Base-by-base conservation (phyloP, 352 stramenopile species). In the Phytopythium oedochilum region DNA sequence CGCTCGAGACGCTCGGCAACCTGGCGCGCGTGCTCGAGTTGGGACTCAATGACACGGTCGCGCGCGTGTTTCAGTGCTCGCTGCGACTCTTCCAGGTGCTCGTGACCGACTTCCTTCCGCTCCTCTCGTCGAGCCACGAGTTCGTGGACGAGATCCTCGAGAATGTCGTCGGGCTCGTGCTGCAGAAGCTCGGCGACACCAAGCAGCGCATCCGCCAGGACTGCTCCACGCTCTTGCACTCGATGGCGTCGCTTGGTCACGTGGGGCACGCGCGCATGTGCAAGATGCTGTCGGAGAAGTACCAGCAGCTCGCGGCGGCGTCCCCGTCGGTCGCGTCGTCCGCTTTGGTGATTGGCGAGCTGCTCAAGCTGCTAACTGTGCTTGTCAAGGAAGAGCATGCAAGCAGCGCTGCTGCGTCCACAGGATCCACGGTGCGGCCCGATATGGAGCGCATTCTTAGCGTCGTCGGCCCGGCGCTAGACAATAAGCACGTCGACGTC, bases 401-500 rank as follows among this genome's bases (percentile, higher is more conserved):
- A 1, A 48, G 14, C 15, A 18, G 20, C 11, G 10, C 20, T 18
- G 12, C 42, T 5, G 15, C 42, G 29, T 28, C 42, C 20, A 25
- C 42, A 12, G 23, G 23, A 22, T 22, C 31, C n/a, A 34, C 49
- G 10, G 11, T 45, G 0, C 53, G 68, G 4, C 68, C 73, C 14
- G 70, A 85, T 31, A 35, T 86, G 18, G 25, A 46, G 1, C 36
- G 73, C 18, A 76, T 93, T 22, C 48, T 90, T 17, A 29, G 51
- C 3, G 55, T 89, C 14, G 72, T 92, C 18, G 57, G 66, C 0
- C 68, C 71, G 0, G 78, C 77, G 2, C 70, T 93, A 23, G 83
- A 90, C 29, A 91, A 90, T 70, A 93, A 93, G 34, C 83, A 93
- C 51, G 81, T 93, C 5, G 83, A 93, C 25, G 75, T 93, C 2